Percentiles rank a stretch among this genome's conserved stretches.
Evolutionary conservation across 2,329 filamentous ascomycete genomes (phyloP).

Genomic region (Ceratocystiopsis minuta): DNA sequence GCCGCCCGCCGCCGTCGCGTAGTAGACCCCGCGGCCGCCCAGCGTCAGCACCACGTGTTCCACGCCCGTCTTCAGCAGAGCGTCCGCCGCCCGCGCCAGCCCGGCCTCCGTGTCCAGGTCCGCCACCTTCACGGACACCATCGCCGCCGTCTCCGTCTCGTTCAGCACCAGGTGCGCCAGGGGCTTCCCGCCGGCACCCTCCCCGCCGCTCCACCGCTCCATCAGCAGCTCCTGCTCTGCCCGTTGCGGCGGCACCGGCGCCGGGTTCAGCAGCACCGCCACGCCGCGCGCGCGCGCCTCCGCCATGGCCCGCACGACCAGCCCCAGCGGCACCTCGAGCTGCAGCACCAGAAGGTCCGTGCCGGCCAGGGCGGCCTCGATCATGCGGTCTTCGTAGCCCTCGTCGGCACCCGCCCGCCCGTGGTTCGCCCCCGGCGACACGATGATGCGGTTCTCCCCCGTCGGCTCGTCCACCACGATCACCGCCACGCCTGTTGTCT

Average conservation of each 20-base stretch:
- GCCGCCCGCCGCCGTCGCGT: constrained; percentile 25
- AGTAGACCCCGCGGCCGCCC: constrained; percentile 63
- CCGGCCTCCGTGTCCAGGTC: constrained; percentile 18
- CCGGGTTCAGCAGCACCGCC: constrained; percentile 52
- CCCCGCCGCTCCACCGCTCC: constrained; percentile 18
- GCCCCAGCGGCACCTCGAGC: constrained; percentile 37
- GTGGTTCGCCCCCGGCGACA: constrained; percentile 55
- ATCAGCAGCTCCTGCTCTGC: constrained; percentile 36
- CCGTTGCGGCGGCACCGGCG: constrained; percentile 44
- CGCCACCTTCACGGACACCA: constrained; percentile 27
- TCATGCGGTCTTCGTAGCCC: constrained; percentile 17
- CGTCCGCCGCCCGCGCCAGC: constrained; percentile 21
- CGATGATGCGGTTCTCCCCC: constrained; percentile 60
- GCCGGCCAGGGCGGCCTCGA: constrained; percentile 11
- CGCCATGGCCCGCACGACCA: constrained; percentile 30
- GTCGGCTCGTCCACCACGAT: constrained; percentile 58
- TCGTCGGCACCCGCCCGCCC: constrained; percentile 13
- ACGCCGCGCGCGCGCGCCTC: constrained; percentile 21
- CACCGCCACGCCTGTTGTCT: constrained; percentile 52
- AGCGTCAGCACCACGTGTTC: constrained; percentile 68
- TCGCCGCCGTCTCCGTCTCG: constrained; percentile 51
- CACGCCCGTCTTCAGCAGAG: constrained; percentile 48
- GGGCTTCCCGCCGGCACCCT: constrained; percentile 20
- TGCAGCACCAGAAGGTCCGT: constrained; percentile 41
- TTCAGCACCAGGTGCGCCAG: constrained; percentile 56